Evolutionary conservation across 768 basidiomycete genomes (phyloP).

Genomic region (Phaeotremella skinneri): DNA sequence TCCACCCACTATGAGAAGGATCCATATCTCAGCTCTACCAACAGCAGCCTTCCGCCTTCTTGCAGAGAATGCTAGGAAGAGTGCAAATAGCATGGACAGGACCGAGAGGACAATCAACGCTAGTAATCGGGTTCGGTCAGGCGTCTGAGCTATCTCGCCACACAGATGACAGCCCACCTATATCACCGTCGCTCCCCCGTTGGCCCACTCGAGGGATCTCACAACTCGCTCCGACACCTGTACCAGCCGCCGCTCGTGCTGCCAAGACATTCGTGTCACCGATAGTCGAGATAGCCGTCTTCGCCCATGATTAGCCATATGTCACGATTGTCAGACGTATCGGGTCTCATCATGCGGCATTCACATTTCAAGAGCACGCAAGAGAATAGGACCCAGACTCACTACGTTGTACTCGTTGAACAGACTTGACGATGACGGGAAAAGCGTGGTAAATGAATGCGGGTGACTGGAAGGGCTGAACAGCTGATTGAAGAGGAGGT

Average conservation of each 20-base stretch:
- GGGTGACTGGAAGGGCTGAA: conserved; percentile 29
- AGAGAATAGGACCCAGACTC: conserved; percentile 30
- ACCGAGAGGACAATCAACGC: conserved; percentile 81
- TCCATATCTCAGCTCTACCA: conserved; percentile 56
- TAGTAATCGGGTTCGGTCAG: conserved; percentile 8
- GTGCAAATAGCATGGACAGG: conserved; percentile 65
- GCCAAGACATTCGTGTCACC: conserved; percentile 54
- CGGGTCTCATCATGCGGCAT: no score
- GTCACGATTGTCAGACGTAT: conserved; percentile 14
- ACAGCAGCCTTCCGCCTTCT: conserved; percentile 80
- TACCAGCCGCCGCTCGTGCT: conserved; percentile 61
- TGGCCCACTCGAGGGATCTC: conserved; percentile 65
- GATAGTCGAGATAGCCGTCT: conserved; percentile 50
- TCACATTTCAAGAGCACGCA: no score
- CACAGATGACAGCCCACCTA: conserved; percentile 63
- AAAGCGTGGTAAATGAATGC: conserved; percentile 14
- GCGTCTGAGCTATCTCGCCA: background rate
- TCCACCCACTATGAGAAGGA: conserved; percentile 43
- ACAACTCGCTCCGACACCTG: conserved; percentile 79
- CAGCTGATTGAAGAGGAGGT: conserved; percentile 88
- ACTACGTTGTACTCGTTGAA: conserved; percentile 29
- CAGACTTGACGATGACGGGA: conserved; percentile 25
- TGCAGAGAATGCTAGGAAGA: conserved; percentile 61
- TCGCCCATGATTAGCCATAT: conserved; percentile 12
- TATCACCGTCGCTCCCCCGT: conserved; percentile 54